These are phyloP conservation scores for Termitomyces heimii DNA, from an alignment of 768 basidiomycete species.

Conservation along the genomic window DNA sequence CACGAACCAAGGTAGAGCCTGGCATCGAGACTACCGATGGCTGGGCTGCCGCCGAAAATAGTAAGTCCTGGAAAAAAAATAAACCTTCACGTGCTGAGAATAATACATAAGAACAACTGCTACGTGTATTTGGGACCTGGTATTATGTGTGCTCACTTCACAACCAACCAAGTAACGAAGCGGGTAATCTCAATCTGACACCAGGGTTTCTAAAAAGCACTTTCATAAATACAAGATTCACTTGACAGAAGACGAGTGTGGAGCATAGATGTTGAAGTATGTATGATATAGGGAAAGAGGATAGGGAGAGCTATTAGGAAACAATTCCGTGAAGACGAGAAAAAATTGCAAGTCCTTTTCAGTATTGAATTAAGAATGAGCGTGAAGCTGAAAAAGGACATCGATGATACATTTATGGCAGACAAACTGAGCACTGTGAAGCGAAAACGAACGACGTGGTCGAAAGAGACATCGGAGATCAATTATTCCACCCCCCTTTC, in stretches of 20 bases:
- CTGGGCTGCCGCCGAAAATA: background rate
- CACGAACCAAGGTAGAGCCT: constrained; percentile 45
- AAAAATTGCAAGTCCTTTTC: constrained; percentile 23
- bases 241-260: constrained; percentile 8
- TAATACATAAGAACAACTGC: no score
- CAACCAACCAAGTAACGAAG: no score
- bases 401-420: constrained; percentile 23
- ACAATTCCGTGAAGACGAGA: constrained; percentile 23
- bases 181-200: background rate
- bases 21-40: constrained; percentile 14
- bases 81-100: background rate
- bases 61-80: background rate
- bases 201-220: background rate
- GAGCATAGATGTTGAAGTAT: constrained; percentile 31
- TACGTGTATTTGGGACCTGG: no score
- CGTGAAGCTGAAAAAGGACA: constrained; percentile 23
- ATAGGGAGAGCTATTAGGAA: constrained; percentile 17
- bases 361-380: constrained; percentile 23
- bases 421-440: constrained; percentile 8
- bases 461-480: constrained; percentile 17
- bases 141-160: no score
- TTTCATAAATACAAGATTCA: constrained; percentile 19
- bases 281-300: constrained; percentile 29
- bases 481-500: constrained; percentile 35
- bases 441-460: constrained; percentile 11